Evolutionary conservation across 2,329 filamentous ascomycete species (phyloP), one percentile per base, ranked within the genome.

Genomic region (Incumbomyces lentus): DNA sequence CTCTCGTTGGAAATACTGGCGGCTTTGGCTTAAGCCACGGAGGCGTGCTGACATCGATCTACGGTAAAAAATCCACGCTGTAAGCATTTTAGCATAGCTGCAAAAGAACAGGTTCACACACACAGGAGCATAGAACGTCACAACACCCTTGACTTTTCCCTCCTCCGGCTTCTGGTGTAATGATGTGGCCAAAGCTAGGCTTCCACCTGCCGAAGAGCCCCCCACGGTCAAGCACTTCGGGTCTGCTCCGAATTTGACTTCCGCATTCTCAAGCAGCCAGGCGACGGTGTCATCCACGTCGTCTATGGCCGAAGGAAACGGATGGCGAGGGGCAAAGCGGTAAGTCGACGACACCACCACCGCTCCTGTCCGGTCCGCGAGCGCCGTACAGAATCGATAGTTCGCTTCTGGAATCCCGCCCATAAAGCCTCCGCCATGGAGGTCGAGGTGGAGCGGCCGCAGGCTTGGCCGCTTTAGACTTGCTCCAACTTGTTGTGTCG

Each of bases 231-330:
- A 42, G 3, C n/a, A 16, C 2, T 30, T 42, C 29, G 66, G 61
- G 45, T 72, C 62, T 12, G 65, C 65, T 4, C 60, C 61, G 3
- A 73, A 53, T 39, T 6, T 52, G 32, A 13, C 66, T 63, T 46
- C 71, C 64, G 50, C 44, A 35, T 51, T 35, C 10, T 31, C 43
- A 13, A 61, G 61, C 33, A 61, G 59, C 69, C 70, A 74, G 55
- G 64, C 57, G 34, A 73, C 48, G 3, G 63, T 64, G 54, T 73
- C 71, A 61, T 63, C 72, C 12, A 60, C 60, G 50, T 74, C 72
- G 17, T 68, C 52, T 3, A 64, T 55, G 12, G 64, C 62, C 1
- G 61, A 62, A 1, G 71, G 71, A 48, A 72, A 75, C 13, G 62
- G 62, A 49, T 69, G 49, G 47, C 73, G 68, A 0, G 71, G 72